A percentile compares a stretch with the other conserved stretches of the same genome.
Conservation (phyloP, 1,284 basidiomycete species). For the Tausonia pullulans region DNA sequence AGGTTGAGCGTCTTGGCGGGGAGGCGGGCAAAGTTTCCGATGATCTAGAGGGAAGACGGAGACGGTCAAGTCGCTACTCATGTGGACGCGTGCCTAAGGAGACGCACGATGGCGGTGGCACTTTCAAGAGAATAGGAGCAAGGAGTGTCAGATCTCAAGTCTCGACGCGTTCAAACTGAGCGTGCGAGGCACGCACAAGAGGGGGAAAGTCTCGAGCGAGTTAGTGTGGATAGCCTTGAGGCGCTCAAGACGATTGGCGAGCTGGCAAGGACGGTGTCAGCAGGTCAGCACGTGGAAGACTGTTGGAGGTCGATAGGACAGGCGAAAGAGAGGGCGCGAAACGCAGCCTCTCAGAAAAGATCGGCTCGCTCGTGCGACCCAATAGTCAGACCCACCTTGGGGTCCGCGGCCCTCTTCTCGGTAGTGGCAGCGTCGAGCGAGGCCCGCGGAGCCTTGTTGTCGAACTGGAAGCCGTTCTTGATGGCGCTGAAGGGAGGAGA, state of each 20-base stretch:
- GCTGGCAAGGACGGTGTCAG: background rate
- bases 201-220: slow-evolving; percentile 20
- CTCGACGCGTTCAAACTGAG: no score
- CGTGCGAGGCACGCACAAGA: slow-evolving; percentile 19
- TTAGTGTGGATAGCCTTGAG: slow-evolving; percentile 18
- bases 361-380: no score
- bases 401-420: slow-evolving; percentile 1
- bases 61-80: background rate
- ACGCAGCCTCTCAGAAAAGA: background rate
- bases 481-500: background rate
- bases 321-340: background rate
- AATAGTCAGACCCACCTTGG: slow-evolving; percentile 8
- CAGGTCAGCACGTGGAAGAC: background rate
- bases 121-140: background rate
- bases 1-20: slow-evolving; percentile 24
- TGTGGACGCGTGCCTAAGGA: background rate
- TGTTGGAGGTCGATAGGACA: background rate
- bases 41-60: slow-evolving; percentile 16
- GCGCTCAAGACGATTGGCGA: slow-evolving; percentile 8
- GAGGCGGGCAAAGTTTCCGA: slow-evolving; percentile 26
- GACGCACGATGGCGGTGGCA: background rate
- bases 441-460: slow-evolving; percentile 18
- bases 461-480: slow-evolving; percentile 16
- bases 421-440: background rate
- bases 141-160: background rate